phyloP scores from a whole-genome alignment of 139 green algal species.

The Coelastrella sp. region DNA sequence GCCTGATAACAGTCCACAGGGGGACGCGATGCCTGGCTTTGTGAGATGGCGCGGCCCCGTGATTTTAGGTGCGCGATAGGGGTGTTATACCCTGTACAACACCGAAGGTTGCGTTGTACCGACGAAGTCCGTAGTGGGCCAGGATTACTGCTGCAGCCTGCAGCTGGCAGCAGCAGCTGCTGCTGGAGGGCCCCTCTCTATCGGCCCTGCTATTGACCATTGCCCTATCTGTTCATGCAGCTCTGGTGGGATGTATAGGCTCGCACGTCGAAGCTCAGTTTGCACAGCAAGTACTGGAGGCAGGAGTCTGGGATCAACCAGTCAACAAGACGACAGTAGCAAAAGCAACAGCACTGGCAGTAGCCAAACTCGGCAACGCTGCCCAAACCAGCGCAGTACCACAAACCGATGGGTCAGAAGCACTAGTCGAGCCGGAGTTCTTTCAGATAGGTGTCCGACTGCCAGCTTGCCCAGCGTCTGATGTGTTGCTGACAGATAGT shows the following conservation, averaged over 20 bases:
- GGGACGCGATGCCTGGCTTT: too few species aligned
- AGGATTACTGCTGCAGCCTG: too few species aligned
- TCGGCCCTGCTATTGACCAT: not conserved
- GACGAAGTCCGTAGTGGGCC: too few species aligned
- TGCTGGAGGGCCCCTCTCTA: too few species aligned
- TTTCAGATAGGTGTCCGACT: not conserved
- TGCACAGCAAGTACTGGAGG: slow-evolving; percentile 32
- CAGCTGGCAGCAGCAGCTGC: too few species aligned
- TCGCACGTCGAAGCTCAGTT: not conserved
- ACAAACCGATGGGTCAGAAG: too few species aligned
- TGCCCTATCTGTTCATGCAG: not conserved
- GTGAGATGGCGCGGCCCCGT: too few species aligned
- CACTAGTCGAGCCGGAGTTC: not conserved
- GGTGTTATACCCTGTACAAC: too few species aligned
- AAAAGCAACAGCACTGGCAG: not conserved
- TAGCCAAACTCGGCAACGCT: not conserved
- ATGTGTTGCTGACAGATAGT: not conserved
- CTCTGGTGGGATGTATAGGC: not conserved
- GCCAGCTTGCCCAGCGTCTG: not conserved
- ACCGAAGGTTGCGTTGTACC: too few species aligned
- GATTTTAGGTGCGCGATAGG: too few species aligned
- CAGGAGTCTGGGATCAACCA: slow-evolving; percentile 1
- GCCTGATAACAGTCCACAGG: too few species aligned
- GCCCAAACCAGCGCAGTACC: not conserved
- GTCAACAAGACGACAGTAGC: slow-evolving; percentile 14